phyloP scores from a whole-genome alignment of 2,329 filamentous ascomycete genomes.

The Trichoderma pleuroti region DNA sequence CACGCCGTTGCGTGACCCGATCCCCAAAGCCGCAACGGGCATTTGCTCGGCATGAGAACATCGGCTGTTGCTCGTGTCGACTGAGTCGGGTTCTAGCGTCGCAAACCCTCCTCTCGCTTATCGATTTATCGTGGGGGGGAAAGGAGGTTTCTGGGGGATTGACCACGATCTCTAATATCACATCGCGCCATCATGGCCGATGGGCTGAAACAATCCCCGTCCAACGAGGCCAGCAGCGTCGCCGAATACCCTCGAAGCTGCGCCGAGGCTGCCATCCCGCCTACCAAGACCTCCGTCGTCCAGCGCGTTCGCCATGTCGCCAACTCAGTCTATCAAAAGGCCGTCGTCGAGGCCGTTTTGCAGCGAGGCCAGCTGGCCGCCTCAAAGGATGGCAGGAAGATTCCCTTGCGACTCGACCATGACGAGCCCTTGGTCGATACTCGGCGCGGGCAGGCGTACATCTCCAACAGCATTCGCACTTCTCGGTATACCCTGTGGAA shows the following conservation, averaged over 20 bases:
- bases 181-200: slow-evolving; percentile 17
- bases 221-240: not conserved
- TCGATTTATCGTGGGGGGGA: not conserved
- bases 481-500: slow-evolving; percentile 81
- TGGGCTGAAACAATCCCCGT: not conserved
- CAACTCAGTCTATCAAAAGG: slow-evolving; percentile 34
- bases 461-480: slow-evolving; percentile 68
- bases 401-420: slow-evolving; percentile 41
- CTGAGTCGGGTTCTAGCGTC: not conserved
- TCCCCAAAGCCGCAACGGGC: not conserved
- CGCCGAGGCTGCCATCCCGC: not conserved
- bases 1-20: not conserved
- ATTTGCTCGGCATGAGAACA: slow-evolving; percentile 10
- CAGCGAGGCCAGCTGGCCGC: slow-evolving; percentile 65
- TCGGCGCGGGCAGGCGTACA: slow-evolving; percentile 47
- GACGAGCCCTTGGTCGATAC: slow-evolving; percentile 45
- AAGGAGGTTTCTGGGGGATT: not conserved
- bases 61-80: not conserved
- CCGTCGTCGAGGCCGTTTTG: slow-evolving; percentile 50
- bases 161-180: not conserved
- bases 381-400: slow-evolving; percentile 64
- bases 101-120: slow-evolving; percentile 8
- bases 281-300: slow-evolving; percentile 6
- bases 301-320: slow-evolving; percentile 25
- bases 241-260: slow-evolving; percentile 11